phyloP scores from a whole-genome alignment of 495 filamentous ascomycete species.

The Annulohypoxylon stygium region DNA sequence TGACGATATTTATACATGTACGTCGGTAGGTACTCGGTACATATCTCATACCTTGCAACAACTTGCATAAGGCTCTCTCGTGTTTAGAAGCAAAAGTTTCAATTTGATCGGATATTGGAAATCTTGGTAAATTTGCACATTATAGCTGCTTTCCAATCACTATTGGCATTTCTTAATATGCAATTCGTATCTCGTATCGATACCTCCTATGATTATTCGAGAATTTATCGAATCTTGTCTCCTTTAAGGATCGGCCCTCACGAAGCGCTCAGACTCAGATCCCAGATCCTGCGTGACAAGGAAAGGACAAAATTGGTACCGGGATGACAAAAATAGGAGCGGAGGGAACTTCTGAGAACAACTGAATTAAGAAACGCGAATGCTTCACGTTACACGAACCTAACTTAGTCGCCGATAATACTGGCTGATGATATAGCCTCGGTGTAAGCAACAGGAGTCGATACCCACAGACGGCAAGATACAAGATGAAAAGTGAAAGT shows the following conservation, averaged over 20 bases:
- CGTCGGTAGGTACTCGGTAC: no score
- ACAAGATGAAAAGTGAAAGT: not conserved
- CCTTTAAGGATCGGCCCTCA: constrained; percentile 1
- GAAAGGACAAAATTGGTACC: no score
- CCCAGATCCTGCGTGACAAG: constrained; percentile 11
- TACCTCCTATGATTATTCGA: not conserved
- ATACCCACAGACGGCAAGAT: not conserved
- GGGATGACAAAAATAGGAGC: constrained; percentile 8
- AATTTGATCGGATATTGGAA: not conserved
- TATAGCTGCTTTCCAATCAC: not conserved
- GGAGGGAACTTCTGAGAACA: not conserved
- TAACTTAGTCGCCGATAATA: not conserved
- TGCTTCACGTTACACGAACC: not conserved
- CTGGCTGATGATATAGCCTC: not conserved
- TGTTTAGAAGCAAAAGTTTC: constrained; percentile 10
- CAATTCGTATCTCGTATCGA: constrained; percentile 6
- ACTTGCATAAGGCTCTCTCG: constrained; percentile 14
- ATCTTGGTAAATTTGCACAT: not conserved
- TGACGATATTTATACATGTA: constrained; percentile 2
- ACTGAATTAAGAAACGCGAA: not conserved
- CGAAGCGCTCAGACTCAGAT: not conserved
- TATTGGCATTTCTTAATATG: constrained; percentile 1
- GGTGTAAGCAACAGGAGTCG: not conserved
- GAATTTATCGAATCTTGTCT: constrained; percentile 5
- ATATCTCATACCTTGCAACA: not conserved